phyloP scores from a whole-genome alignment of 2,329 filamentous ascomycete species.

The Colletotrichum phormii region DNA sequence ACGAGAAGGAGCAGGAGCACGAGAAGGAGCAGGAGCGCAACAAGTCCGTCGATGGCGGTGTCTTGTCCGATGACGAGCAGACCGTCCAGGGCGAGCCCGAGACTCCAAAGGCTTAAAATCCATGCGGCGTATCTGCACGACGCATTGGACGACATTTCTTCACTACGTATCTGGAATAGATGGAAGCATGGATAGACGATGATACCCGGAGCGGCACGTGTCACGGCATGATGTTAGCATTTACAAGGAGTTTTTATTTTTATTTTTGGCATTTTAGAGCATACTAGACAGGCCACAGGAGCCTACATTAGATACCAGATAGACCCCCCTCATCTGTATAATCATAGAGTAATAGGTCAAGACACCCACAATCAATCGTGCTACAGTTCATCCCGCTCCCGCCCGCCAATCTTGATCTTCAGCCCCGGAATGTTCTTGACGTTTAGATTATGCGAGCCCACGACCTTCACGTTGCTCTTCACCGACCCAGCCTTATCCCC shows the following conservation, averaged over 20 bases:
- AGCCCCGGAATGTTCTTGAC: slow-evolving; percentile 42
- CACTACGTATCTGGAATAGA: slow-evolving; percentile 15
- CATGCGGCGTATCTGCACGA: neutral
- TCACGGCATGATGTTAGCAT: slow-evolving; percentile 24
- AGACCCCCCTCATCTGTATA: slow-evolving; percentile 12
- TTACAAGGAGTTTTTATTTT: slow-evolving; percentile 23
- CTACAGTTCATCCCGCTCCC: slow-evolving; percentile 41
- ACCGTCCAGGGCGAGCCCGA: slow-evolving; percentile 25
- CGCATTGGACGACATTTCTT: neutral
- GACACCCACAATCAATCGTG: neutral
- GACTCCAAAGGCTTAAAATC: slow-evolving; percentile 1
- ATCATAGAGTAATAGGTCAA: slow-evolving; percentile 22
- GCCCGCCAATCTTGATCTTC: slow-evolving; percentile 41
- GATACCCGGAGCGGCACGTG: slow-evolving; percentile 28
- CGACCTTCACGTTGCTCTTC: slow-evolving; percentile 38
- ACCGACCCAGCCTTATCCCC: slow-evolving; percentile 37
- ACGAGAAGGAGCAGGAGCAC: slow-evolving; percentile 34
- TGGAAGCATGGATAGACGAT: slow-evolving; percentile 17
- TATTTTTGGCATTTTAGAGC: slow-evolving; percentile 19
- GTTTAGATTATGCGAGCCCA: slow-evolving; percentile 40
- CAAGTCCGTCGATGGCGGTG: slow-evolving; percentile 3
- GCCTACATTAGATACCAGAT: slow-evolving; percentile 14
- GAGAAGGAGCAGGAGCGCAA: slow-evolving; percentile 30
- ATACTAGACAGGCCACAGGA: neutral
- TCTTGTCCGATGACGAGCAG: slow-evolving; percentile 35